Percentiles rank a stretch among this genome's conserved stretches.
Conservation (phyloP, 495 filamentous ascomycete species). For the Thermothielavioides terrestris region DNA sequence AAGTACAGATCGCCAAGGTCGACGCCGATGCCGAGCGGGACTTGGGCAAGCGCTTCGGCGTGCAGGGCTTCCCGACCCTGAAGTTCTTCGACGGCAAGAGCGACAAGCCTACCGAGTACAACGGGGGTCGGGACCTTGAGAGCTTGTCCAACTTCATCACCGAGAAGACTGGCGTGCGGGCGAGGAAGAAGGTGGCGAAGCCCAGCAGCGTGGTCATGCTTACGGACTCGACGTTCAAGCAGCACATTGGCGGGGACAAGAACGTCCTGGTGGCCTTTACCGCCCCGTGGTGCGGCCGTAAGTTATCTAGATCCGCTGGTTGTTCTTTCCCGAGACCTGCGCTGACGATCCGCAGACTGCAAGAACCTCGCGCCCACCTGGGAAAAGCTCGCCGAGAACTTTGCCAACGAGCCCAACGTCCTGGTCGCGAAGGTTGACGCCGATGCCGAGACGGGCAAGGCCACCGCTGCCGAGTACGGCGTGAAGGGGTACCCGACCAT, state of each 20-base stretch:
- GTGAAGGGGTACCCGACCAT: constrained; percentile 89
- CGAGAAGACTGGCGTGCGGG: constrained; percentile 79
- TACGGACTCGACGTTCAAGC: constrained; percentile 69
- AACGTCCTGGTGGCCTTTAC: constrained; percentile 93
- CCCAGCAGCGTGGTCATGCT: constrained; percentile 71
- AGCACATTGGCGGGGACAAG: constrained; percentile 72
- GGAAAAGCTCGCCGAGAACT: constrained; percentile 81
- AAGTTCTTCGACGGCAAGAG: constrained; percentile 99
- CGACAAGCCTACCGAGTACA: constrained; percentile 77
- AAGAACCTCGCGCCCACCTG: constrained; percentile 85
- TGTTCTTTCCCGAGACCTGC: neutral
- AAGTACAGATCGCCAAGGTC: constrained; percentile 88
- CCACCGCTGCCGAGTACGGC: constrained; percentile 64
- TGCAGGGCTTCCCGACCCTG: constrained; percentile 92
- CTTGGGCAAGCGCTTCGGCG: constrained; percentile 73
- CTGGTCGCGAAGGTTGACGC: constrained; percentile 92
- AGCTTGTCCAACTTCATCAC: constrained; percentile 70
- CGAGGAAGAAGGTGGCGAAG: constrained; percentile 56
- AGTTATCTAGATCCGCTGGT: constrained; percentile 38
- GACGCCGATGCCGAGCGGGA: constrained; percentile 83
- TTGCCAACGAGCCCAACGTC: constrained; percentile 63
- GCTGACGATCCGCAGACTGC: constrained; percentile 63
- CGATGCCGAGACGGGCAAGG: constrained; percentile 75
- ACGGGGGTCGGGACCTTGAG: constrained; percentile 79
- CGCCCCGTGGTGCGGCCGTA: constrained; percentile 95